Evolutionary conservation across 306 rosid genomes (phyloP).

Genomic region (Malus asiatica): DNA sequence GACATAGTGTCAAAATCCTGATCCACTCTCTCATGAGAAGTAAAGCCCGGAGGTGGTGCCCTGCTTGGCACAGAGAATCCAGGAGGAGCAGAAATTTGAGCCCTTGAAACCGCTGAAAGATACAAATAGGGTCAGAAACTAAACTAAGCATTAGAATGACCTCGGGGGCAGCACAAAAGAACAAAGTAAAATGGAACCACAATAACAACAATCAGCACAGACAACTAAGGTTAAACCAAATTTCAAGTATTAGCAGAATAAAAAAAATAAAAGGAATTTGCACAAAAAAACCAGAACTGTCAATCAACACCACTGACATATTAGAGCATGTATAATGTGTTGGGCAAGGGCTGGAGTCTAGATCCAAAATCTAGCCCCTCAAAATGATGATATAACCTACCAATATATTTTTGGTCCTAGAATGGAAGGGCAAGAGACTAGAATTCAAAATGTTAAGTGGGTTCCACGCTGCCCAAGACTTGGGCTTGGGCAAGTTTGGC

Average conservation of each 20-base stretch:
- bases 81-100: constrained; percentile 81
- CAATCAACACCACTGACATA: not conserved
- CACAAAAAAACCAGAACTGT: not conserved
- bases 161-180: not conserved
- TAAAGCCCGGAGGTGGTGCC: constrained; percentile 85
- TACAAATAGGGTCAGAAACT: not conserved
- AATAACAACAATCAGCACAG: not conserved
- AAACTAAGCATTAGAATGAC: not conserved
- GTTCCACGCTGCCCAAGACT: too few relatives aligned
- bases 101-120: constrained; percentile 53
- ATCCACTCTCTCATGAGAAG: constrained; percentile 66
- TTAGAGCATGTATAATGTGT: too few relatives aligned
- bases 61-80: constrained; percentile 76
- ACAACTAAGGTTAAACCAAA: not conserved
- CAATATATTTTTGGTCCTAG: too few relatives aligned
- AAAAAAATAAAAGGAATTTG: not conserved
- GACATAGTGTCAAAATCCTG: constrained; percentile 53
- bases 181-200: not conserved
- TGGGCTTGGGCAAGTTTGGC: too few relatives aligned
- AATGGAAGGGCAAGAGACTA: too few relatives aligned
- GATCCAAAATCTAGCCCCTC: too few relatives aligned
- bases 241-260: not conserved
- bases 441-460: too few relatives aligned
- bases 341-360: too few relatives aligned
- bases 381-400: too few relatives aligned